Evolutionary conservation across 176 grass and related monocot genomes (phyloP), one percentile per base, ranked within the genome.

Genomic region (Aegilops bicornis): DNA sequence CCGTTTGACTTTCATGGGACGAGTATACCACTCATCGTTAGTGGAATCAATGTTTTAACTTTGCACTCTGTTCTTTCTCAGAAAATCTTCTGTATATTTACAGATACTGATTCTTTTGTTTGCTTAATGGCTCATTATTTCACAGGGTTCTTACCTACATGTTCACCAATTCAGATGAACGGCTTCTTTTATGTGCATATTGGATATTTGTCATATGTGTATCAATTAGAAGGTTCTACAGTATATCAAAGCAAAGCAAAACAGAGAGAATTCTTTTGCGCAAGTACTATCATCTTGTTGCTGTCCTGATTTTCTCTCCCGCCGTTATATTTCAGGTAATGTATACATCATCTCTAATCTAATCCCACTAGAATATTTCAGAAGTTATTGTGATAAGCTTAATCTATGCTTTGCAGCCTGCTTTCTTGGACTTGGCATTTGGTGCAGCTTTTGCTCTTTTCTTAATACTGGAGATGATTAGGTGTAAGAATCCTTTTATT

Each of bases 391-490:
- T 85, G 29, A 22, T 69, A 29, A 64, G 24, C 50, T 29, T 86
- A 7, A 84, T 76, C 43, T 27, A 39, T 87, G 25, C 76, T 84
- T 92, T 95, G 84, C 87, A 99, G 97, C 85, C 97, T 65, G 80
- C 82, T 91, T 99, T 99, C 87, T 84, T 99, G 83, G 92, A 99
- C 83, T 89, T 99, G 82, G 94, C 97, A 85, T 96, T 99, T 94
- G 97, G 97, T 99, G 87, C 85, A 83, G 94, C 97, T 76, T 89
- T 99, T 83, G 92, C 84, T 84, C 90, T 93, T 93, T 99, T 99
- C 89, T 89, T 99, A 87, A 60, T 88, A 84, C 85, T 99, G 81
- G 97, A 99, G 90, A 94, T 99, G 87, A 94, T 99, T 83, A 88
- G 94, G 94, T 76, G 94, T 99, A 94, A 86, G 77, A 39, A 63